Evolutionary conservation across 2,329 filamentous ascomycete genomes (phyloP), one percentile per base, ranked within the genome.

Genomic region (Penicillium sp.): DNA sequence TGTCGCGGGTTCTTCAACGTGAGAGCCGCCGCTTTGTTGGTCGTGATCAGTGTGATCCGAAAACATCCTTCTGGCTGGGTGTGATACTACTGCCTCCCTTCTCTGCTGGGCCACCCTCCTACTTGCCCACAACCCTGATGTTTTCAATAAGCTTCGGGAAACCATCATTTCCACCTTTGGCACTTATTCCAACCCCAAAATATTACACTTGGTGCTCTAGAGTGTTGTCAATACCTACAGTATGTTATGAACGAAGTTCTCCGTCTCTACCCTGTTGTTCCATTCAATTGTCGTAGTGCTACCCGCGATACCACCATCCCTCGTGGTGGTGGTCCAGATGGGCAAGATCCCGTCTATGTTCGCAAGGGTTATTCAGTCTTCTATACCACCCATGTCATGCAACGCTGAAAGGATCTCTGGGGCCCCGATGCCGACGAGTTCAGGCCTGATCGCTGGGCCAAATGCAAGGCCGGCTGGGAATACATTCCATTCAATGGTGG

Each of bases 401-500:
- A 94, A 67, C 85, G 90, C 1, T 83, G 88, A 11, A 70, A 69
- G 34, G 79, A 82, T 28, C 67, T 77, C 51, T 82, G 74, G 67
- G 79, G 79, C 2, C 46, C 63, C 0, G 79, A 82, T 44, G 77
- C 77, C 1, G 70, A 78, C 0, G 67, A 77, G 29, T 91, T 86
- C 73, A 79, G 78, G 55, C 89, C 89, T 1, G 87, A 90, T 42
- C 79, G 88, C 53, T 92, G 88, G 88, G 74, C 84, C 81, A 82
- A 85, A 66, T 86, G 86, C 0, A 82, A 81, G 66, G 56, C 56
- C 6, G 83, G 84, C 0, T 90, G 87, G 84, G 82, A 87, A 58
- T 91, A 88, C 68, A 81, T 91, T 37, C 88, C 89, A 3, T 91
- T 91, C 72, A 91, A 90, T 68, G 87, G 87, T 10, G 88, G 88